phyloP scores from a whole-genome alignment of 73 alveolate genomes.

The Tetrahymena elliotti region DNA sequence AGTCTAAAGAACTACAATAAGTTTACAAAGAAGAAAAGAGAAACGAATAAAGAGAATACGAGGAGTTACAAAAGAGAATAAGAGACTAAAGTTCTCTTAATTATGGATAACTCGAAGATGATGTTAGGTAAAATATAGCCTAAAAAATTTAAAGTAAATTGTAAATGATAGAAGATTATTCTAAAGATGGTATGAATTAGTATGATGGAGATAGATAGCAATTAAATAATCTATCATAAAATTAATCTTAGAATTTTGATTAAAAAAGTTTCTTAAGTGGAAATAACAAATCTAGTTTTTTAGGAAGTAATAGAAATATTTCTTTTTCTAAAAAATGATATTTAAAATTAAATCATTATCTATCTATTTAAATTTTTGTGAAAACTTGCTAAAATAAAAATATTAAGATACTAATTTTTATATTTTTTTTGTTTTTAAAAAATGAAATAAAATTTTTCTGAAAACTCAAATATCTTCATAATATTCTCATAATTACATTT shows the following conservation, averaged over 20 bases:
- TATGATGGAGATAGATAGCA: neutral
- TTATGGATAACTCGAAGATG: neutral
- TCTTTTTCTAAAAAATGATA: neutral
- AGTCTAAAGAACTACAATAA: conserved; percentile 7
- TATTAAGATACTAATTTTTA: no score
- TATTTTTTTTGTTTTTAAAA: no score
- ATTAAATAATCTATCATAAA: neutral
- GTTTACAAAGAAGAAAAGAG: neutral
- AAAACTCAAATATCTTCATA: no score
- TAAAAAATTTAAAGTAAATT: neutral
- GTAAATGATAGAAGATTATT: neutral
- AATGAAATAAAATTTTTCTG: no score
- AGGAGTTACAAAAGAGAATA: neutral
- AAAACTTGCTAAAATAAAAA: no score
- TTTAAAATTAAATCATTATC: no score
- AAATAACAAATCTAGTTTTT: neutral
- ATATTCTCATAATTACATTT: no score
- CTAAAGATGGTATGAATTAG: neutral
- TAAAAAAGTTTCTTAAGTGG: neutral
- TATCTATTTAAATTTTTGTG: no score
- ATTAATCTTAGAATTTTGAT: neutral
- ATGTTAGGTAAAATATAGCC: neutral
- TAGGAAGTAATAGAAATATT: neutral
- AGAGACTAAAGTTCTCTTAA: neutral
- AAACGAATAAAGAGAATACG: neutral